Evolutionary conservation across 257 asterid species (phyloP).

Genomic region (Solanum corneliomulleri): DNA sequence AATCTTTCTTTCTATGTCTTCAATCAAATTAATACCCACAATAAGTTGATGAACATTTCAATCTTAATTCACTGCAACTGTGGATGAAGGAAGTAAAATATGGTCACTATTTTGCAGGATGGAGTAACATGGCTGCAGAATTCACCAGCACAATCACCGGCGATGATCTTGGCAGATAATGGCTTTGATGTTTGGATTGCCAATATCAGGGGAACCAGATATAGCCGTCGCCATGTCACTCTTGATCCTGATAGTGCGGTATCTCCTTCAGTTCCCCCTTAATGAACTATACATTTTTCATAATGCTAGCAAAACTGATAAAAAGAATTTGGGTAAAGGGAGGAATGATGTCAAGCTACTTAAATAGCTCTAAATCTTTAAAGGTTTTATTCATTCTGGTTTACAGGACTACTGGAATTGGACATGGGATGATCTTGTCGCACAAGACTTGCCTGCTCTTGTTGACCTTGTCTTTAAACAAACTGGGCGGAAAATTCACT

Average conservation of each 20-base stretch:
- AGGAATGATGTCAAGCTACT: not conserved
- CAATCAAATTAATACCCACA: not conserved
- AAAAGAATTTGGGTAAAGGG: not conserved
- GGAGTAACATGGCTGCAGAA: slow-evolving; percentile 21
- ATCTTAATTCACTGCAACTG: not conserved
- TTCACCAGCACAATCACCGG: slow-evolving; percentile 13
- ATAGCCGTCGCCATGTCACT: slow-evolving; percentile 11
- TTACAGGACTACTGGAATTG: slow-evolving; percentile 34
- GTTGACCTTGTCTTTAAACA: slow-evolving; percentile 12
- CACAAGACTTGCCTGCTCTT: slow-evolving; percentile 25
- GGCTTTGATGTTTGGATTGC: slow-evolving; percentile 35
- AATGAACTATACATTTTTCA: not conserved
- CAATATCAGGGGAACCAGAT: slow-evolving; percentile 14
- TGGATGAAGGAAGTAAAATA: not conserved
- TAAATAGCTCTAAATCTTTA: not conserved
- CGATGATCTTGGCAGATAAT: slow-evolving; percentile 15
- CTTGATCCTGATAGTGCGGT: slow-evolving; percentile 9
- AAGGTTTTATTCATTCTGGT: not conserved
- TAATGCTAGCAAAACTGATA: not conserved
- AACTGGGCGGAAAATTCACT: slow-evolving; percentile 24
- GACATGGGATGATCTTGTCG: slow-evolving; percentile 43
- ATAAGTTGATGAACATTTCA: not conserved
- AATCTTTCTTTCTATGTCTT: not conserved
- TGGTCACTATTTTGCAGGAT: slow-evolving; percentile 2
- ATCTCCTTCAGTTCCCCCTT: not conserved